Base-by-base conservation (phyloP, 2,329 filamentous ascomycete genomes). In the Pyrenophora teres region DNA sequence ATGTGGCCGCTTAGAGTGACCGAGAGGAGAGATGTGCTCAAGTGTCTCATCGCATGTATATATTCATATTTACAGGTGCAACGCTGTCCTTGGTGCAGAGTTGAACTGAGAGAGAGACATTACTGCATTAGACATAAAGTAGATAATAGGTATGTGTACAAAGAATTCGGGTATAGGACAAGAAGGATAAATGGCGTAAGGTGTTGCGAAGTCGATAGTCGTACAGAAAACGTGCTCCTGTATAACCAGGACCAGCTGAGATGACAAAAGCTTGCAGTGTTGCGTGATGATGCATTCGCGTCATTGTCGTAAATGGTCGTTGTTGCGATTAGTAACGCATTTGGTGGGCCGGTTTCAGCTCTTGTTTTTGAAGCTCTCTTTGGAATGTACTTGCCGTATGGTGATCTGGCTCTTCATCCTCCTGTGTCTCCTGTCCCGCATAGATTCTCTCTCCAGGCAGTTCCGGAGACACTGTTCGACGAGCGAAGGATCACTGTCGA, bases 381-480 rank as follows among this genome's bases (percentile, higher is more conserved):
- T 48, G 1, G 54, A 46, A 27, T 48, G 46, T 10, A 64, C 51
- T 38, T 63, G 52, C 18, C 56, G 50, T 37, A 65, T 52, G 1
- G 56, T 48, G 3, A 62, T 42, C 19, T 57, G 54, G 6, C 44
- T 56, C 41, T 59, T 60, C 40, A 52, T 50, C 38, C 59, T 58
- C 27, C 57, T 65, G 32, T 63, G 44, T 8, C 54, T 51, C 35
- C 56, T 50, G 4, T 57, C 48, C 6, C 68, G 57, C 32, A 53
- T 65, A n/a, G 68, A 46, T 40, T 73, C 70, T 33, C 70, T 57
- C 25, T 57, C 56, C 32, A 71, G 39, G 33, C 70, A 72, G 46
- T 71, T 73, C 50, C 59, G 63, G 38, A 71, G 50, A 31, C 65
- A 71, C 49, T 67, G 66, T 33, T 71, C 64, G 2, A 73, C 60